Evolutionary conservation across 148 eudicot species (phyloP), one percentile per base, ranked within the genome.

Genomic region (Rhododendron kiyosumense): DNA sequence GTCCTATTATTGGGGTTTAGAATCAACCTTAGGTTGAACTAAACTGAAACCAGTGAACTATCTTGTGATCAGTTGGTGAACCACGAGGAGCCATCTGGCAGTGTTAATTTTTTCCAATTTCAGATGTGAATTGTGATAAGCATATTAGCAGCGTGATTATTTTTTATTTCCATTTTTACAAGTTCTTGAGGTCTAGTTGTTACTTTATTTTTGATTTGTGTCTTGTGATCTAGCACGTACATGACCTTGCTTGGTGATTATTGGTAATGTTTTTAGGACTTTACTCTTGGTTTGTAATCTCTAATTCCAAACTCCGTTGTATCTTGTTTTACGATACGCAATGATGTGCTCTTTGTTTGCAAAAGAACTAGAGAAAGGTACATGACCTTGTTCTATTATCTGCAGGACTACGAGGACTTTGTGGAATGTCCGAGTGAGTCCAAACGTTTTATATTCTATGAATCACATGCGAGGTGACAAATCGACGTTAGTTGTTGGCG

Each of bases 391-490:
- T 79, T 86, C 75, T 80, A 5, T 36, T 34, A 15, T 49, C 84
- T 36, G 65, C 92, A 94, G 98, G 89, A 93, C 85, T 85, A 89
- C 89, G 92, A 86, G 78, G 88, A 82, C 74, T 4, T 14, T 92
- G 69, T 95, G 98, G 98, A 71, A 87, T 52, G 88, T 85, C 45
- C 90, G 91, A 81, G 91, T 89, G 63, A 92, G 95, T 81, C 90
- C 96, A 1, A 94, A 94, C 13, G 92, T 93, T 59, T 54, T 95
- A 32, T 93, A 91, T 65, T 94, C 98, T 38, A 89, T 95, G 92
- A 91, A 94, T 38, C 89, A 88, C 91, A 87, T 95, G 71, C 90
- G 84, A 59, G 86, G 87, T 59, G 95, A 95, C 88, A 88, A 83
- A 18, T 91, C 92, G 1, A 92, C 94, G 7, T 78, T 95, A 73